Evolutionary conservation across 495 filamentous ascomycete species (phyloP).

Genomic region (Penicillium desertorum): DNA sequence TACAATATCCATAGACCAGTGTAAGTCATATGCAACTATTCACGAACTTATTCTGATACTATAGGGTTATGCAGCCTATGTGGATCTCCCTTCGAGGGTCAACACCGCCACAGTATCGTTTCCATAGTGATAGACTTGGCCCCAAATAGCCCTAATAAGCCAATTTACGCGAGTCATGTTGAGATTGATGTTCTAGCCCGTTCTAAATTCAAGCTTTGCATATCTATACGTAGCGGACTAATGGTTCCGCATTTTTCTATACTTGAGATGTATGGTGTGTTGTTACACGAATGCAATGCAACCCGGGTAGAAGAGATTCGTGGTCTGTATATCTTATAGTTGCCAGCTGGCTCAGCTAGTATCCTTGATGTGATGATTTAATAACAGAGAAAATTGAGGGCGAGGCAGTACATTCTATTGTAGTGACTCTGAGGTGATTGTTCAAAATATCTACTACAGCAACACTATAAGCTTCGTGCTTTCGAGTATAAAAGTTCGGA

Average conservation of each 20-base stretch:
- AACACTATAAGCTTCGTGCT: background rate
- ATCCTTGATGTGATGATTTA: background rate
- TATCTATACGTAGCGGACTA: background rate
- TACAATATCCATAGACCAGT: background rate
- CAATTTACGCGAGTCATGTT: background rate
- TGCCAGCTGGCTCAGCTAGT: background rate
- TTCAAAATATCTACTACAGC: background rate
- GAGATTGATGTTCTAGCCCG: background rate
- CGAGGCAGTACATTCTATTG: background rate
- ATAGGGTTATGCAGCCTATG: background rate
- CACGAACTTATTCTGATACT: background rate
- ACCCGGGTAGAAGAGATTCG: background rate
- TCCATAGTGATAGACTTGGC: background rate
- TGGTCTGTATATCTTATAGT: background rate
- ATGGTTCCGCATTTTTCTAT: background rate
- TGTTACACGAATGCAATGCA: background rate
- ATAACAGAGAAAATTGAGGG: no score
- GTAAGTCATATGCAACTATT: background rate
- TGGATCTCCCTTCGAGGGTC: background rate
- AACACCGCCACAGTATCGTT: background rate
- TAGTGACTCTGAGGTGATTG: background rate
- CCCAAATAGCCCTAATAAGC: background rate
- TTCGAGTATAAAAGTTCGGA: background rate
- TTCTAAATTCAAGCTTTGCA: background rate
- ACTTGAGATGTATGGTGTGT: background rate